Evolutionary conservation across 306 rosid genomes (phyloP).

Genomic region (Rosa persica): DNA sequence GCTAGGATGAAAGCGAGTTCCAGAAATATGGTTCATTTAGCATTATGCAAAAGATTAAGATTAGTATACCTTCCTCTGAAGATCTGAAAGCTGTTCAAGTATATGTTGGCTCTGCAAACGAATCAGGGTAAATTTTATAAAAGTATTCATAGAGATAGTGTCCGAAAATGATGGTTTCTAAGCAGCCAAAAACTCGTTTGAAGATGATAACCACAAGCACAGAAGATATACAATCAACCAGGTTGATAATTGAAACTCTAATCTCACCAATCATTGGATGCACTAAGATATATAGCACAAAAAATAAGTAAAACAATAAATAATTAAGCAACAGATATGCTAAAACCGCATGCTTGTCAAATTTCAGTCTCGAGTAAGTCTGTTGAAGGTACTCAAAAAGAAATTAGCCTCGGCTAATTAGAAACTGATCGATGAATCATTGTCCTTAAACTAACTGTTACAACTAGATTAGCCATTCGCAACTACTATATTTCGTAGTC

Average conservation of each 20-base stretch:
- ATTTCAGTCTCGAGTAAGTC: too few species aligned
- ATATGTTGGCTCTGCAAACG: conserved; percentile 56
- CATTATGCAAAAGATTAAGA: neutral
- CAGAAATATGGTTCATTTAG: neutral
- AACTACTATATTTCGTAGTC: neutral
- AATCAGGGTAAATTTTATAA: neutral
- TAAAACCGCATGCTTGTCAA: too few species aligned
- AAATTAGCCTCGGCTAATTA: neutral
- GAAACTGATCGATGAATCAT: neutral
- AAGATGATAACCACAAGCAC: neutral
- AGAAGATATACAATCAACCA: neutral
- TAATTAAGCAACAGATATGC: neutral
- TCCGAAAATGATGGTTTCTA: neutral
- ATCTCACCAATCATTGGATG: neutral
- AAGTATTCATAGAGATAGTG: neutral
- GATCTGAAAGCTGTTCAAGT: conserved; percentile 56
- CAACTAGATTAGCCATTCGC: neutral
- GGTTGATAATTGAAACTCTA: neutral
- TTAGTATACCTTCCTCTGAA: conserved; percentile 55
- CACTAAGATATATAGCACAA: neutral
- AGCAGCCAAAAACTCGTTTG: neutral
- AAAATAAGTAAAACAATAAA: neutral
- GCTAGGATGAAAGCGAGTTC: neutral
- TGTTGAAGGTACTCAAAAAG: neutral
- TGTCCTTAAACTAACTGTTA: neutral